Percentiles rank a stretch among this genome's conserved stretches.
These are phyloP conservation scores for Lentinula lateritia DNA, from an alignment of 768 basidiomycete species.

Conservation along the genomic window DNA sequence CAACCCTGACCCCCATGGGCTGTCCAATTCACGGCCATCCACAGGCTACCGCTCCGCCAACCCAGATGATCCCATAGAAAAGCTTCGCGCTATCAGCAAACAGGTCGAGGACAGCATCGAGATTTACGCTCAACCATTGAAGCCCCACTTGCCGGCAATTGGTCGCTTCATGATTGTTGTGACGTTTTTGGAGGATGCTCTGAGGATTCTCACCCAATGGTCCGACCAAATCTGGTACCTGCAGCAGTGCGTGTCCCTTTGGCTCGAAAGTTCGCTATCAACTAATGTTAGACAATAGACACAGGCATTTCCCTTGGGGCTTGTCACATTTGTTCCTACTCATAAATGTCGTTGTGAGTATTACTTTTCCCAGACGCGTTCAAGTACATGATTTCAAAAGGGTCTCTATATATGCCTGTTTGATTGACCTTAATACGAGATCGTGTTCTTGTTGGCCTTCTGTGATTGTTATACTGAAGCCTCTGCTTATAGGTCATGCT, in stretches of 20 bases:
- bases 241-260: conserved; percentile 63
- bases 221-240: conserved; percentile 97
- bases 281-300: conserved; percentile 40
- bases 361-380: background rate
- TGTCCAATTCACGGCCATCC: conserved; percentile 66
- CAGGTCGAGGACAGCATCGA: conserved; percentile 90
- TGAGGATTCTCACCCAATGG: conserved; percentile 94
- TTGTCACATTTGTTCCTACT: conserved; percentile 90
- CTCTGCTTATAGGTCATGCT: conserved; percentile 73
- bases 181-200: conserved; percentile 95
- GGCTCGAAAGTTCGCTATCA: too few species aligned
- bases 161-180: conserved; percentile 97
- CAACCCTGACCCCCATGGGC: conserved; percentile 73
- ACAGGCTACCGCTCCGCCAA: conserved; percentile 74
- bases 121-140: conserved; percentile 87
- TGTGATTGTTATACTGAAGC: background rate
- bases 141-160: conserved; percentile 90
- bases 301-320: conserved; percentile 94
- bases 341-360: conserved; percentile 83
- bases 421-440: background rate
- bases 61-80: conserved; percentile 79
- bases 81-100: conserved; percentile 62
- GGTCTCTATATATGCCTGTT: background rate
- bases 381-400: background rate
- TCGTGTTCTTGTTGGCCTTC: background rate